Evolutionary conservation across 495 filamentous ascomycete genomes (phyloP), one percentile per base, ranked within the genome.

Genomic region (Trichoderma orchidacearum): DNA sequence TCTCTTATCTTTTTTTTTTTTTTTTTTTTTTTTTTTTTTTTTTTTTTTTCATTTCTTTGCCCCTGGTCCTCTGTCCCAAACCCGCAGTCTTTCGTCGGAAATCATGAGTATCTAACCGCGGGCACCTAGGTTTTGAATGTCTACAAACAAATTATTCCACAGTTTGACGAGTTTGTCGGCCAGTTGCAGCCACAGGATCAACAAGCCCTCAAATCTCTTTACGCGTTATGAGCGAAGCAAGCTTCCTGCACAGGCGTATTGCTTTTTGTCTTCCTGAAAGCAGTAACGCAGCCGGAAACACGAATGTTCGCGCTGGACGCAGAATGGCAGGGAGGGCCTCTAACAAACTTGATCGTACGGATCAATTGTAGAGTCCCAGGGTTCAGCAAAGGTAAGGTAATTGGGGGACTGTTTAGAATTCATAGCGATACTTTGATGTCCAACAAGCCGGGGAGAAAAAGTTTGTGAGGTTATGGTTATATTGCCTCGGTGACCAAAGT

Each of bases 131-230:
- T 88, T 45, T 70, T 96, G 56, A 77, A 82, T 66, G 82, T 87
- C 54, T 96, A 96, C 71, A 86, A 86, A 68, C 78, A 79, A 57
- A 76, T 96, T 64, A 96, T 96, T 61, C 86, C 87, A 58, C 78
- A 90, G 67, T 95, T 95, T 67, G 78, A 83, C 68, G 78, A 82
- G 27, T 95, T 94, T 71, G 71, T 96, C 62, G 70, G 69, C 25
- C 84, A 85, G 63, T 72, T 95, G 45, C 73, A 84, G 28, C 71
- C 76, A 30, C 70, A 73, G 18, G 84, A 89, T 60, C 75, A 81
- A 58, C 80, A 83, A 63, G 77, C 75, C 58, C 65, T 64, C 62
- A 70, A 60, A 72, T 71, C 65, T 56, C 66, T 62, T 48, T 80
- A 69, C 70, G 67, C 70, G 11, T 61, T 67, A 54, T 66, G 57